Base-by-base conservation (phyloP, 164 flowering plant species). In the Annona squamosa region DNA sequence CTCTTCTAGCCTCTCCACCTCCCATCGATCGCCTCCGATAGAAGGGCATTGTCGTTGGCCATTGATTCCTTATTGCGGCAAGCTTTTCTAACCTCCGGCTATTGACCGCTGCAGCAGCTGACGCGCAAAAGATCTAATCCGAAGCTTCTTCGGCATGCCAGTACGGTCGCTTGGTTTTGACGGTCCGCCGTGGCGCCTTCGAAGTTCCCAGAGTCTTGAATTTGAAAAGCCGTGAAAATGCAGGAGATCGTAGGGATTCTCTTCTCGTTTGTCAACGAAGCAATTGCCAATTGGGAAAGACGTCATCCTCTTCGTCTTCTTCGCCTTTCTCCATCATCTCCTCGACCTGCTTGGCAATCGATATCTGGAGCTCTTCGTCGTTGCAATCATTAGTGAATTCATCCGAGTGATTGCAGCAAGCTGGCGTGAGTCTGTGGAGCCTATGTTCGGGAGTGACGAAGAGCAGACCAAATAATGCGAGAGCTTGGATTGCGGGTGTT, bases 181-280 rank as follows among this genome's bases (percentile, higher is more conserved):
- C 41, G 3, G 69, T 78, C 4, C 67, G 43, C 85, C 85, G 85
- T 44, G 85, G 76, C 7, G 84, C 84, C 73, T 84, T 80, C 2
- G 44, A 41, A 1, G 63, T 45, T 1, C 74, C 57, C 37, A 71
- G 76, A 1, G 70, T 10, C 68, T 72, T 4, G 47, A 46, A 63
- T 61, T 71, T 42, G 46, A 65, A 45, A 65, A 56, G 45, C 59
- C 6, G 2, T 43, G 16, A 19, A 16, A 16, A 65, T 42, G 26
- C 68, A 17, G 9, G 68, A 3, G 45, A 0, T 10, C 42, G 19
- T 12, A 17, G 41, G 18, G 48, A 63, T 63, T 41, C 63, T 47
- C 59, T 65, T 66, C 71, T 4, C 48, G 65, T 42, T 70, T 64
- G 3, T n/a, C 46, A n/a, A 65, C 17, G 59, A 2, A 1, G 59